phyloP scores from a whole-genome alignment of 2,329 filamentous ascomycete genomes.

The Fonsecaea monophora region DNA sequence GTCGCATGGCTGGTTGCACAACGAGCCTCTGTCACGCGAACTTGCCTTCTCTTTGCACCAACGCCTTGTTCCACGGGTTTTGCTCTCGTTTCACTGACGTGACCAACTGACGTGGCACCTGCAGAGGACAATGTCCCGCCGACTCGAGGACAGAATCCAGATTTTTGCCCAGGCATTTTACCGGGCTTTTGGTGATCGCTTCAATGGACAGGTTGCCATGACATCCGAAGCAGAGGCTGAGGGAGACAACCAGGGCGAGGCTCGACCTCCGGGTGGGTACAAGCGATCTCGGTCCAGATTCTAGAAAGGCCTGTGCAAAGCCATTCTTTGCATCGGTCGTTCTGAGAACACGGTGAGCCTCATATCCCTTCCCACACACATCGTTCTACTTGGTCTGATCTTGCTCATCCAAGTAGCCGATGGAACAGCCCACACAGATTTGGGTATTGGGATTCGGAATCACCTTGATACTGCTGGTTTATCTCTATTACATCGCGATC shows the following conservation, averaged over 20 bases:
- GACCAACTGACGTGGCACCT: not conserved
- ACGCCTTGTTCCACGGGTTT: not conserved
- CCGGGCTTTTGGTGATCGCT: not conserved
- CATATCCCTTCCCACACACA: not conserved
- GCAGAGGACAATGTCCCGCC: not conserved
- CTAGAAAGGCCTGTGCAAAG: not conserved
- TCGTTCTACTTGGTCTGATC: not conserved
- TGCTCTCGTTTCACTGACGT: not conserved
- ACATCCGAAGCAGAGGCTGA: not conserved
- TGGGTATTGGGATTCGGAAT: not conserved
- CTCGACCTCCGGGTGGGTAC: not conserved
- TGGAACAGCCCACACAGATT: not conserved
- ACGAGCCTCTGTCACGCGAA: not conserved
- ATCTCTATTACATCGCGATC: not conserved
- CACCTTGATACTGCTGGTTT: not conserved
- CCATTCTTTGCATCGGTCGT: not conserved
- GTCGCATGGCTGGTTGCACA: not conserved
- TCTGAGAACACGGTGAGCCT: not conserved
- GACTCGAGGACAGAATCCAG: not conserved
- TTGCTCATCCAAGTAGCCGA: not conserved
- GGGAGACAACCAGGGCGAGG: not conserved
- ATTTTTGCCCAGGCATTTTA: not conserved
- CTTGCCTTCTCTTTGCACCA: not conserved
- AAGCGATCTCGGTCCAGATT: not conserved
- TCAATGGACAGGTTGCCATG: not conserved